A percentile compares a stretch with the other conserved stretches of the same genome.
Evolutionary conservation across 257 asterid genomes (phyloP).

Genomic region (Nemophila menziesii): DNA sequence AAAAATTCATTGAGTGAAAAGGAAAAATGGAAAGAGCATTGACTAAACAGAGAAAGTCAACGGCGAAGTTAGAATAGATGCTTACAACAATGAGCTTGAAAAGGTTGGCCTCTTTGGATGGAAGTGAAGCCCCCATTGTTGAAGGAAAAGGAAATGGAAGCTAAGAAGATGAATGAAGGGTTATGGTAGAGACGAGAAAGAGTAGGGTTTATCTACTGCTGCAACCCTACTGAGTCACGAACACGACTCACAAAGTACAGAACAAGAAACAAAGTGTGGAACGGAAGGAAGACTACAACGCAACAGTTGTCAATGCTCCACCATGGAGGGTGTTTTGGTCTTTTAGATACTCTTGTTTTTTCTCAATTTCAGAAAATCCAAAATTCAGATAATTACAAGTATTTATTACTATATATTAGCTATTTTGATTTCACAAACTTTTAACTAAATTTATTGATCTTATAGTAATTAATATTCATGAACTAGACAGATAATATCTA

Average conservation of each 20-base stretch:
- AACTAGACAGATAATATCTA: no score
- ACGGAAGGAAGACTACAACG: not conserved
- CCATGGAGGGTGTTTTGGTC: not conserved
- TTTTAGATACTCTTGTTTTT: not conserved
- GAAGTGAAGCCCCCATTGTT: conserved; percentile 87
- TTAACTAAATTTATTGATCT: no score
- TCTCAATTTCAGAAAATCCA: not conserved
- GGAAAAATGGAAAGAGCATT: not conserved
- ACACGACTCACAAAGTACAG: no score
- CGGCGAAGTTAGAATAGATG: conserved; percentile 14
- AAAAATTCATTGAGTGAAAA: conserved; percentile 1
- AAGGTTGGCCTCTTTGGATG: conserved; percentile 97
- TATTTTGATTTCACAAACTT: no score
- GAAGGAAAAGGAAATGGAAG: not conserved
- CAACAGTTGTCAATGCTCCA: not conserved
- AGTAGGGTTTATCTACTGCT: conserved; percentile 27
- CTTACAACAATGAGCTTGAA: conserved; percentile 96
- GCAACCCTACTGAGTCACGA: conserved; percentile 61
- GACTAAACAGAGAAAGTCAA: conserved; percentile 11
- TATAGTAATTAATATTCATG: no score
- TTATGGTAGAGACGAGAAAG: conserved; percentile 13
- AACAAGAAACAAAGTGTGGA: not conserved
- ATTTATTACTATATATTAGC: no score
- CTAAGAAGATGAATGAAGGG: conserved; percentile 7
- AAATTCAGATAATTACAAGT: no score